These are phyloP conservation scores for Trichophyton benhamiae DNA, from an alignment of 2,329 filamentous ascomycete species.

Conservation along the genomic window DNA sequence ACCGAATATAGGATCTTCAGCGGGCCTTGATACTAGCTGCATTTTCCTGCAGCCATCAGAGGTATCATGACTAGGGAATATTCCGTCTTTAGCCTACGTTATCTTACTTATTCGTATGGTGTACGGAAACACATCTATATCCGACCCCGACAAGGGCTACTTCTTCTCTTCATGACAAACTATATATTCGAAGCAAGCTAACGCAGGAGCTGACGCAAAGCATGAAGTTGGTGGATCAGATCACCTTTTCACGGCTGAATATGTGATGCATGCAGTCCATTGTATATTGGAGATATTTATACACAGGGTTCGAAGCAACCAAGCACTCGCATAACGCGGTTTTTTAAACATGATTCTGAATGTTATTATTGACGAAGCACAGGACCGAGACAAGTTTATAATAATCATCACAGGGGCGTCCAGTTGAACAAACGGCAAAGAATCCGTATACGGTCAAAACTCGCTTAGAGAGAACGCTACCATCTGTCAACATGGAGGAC, in stretches of 20 bases:
- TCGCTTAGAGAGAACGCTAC: not conserved
- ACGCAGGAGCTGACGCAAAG: slow-evolving; percentile 1
- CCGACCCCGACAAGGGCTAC: not conserved
- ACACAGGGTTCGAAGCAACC: not conserved
- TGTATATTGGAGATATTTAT: not conserved
- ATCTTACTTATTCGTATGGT: not conserved
- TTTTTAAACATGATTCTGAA: not conserved
- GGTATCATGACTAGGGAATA: not conserved
- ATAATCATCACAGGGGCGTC: not conserved
- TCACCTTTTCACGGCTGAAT: not conserved
- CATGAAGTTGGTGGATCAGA: not conserved
- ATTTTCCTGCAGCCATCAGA: not conserved
- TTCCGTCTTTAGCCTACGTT: not conserved
- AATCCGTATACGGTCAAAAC: not conserved
- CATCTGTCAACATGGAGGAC: too few species aligned
- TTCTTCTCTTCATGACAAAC: not conserved
- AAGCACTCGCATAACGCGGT: not conserved
- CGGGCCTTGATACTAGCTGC: not conserved
- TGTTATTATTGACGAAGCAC: not conserved
- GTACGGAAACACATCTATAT: not conserved
- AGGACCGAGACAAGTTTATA: not conserved
- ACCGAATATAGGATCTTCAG: not conserved
- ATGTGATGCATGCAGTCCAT: not conserved
- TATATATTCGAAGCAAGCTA: not conserved
- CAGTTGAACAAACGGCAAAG: not conserved